Base-by-base conservation (phyloP, 169 alveolate species). In the Plasmodium inui region DNA sequence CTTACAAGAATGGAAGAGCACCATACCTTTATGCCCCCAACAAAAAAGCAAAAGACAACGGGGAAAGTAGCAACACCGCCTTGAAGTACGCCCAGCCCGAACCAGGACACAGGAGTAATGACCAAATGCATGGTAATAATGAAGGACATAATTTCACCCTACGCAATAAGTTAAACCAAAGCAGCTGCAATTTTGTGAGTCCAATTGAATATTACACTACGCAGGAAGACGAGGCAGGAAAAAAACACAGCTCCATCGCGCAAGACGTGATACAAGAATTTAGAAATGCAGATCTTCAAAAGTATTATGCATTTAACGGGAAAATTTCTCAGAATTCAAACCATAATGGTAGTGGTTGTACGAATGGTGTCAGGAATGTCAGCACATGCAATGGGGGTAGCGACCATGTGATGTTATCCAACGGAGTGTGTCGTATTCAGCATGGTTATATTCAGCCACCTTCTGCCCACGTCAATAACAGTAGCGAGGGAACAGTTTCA, bases 281-380 rank as follows among this genome's bases (percentile, higher is more conserved):
- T 83, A 41, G 30, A 83, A 83, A 83, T 32, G 83, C 19, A 22
- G 82, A 37, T 17, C 32, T 67, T 67, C 73, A 83, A 19, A 67
- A 39, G 50, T 34, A 30, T 83, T n/a, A 71, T 71, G 55, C 53
- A 26, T n/a, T 37, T 70, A 32, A 22, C 10, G 55, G 61, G 22
- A 32, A 83, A 7, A 53, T 8, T n/a, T 39, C 73, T 71, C 83
- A 70, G 26, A 34, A n/a, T 3, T 70, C 50, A 34, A 19, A n/a
- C 83, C 74, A 67, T 26, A 70, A 19, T 67, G 22, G 80, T 71
- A 70, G 32, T 19, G 34, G 37, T 39, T 28, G 39, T 39, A 17
- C 92, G 12, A 83, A 30, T 26, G 50, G 57, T 5, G n/a, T 83
- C 44, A 83, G 74, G 53, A 53, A 53, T 22, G 72, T 19, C 30